These are phyloP conservation scores for Neopestalotiopsis sp. DNA, from an alignment of 2,329 filamentous ascomycete species.

Conservation along the genomic window DNA sequence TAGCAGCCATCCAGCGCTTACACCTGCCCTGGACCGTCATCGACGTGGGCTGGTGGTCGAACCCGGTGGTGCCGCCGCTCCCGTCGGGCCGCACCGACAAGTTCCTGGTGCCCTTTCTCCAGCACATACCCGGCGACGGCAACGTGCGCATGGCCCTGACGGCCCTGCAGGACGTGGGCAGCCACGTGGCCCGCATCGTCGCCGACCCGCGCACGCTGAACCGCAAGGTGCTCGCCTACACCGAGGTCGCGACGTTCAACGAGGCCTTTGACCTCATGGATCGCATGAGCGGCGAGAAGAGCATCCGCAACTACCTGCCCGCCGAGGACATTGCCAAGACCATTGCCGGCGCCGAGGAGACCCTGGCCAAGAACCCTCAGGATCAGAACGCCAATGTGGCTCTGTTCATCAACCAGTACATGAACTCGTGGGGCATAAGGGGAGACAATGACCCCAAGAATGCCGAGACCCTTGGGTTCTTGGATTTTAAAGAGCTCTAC, in stretches of 20 bases:
- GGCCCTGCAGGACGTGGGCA: conserved; percentile 53
- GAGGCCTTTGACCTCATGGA: conserved; percentile 49
- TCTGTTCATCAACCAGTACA: background rate
- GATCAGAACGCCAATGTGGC: conserved; percentile 5
- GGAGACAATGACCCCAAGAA: conserved; percentile 58
- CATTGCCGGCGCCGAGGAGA: background rate
- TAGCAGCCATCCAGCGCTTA: conserved; percentile 24
- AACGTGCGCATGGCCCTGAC: conserved; percentile 46
- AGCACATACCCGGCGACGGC: conserved; percentile 46
- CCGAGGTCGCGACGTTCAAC: conserved; percentile 48
- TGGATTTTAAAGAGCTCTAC: conserved; percentile 57
- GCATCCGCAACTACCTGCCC: conserved; percentile 18
- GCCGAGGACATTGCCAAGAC: conserved; percentile 13
- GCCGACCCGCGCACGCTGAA: conserved; percentile 55
- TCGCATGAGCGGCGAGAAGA: conserved; percentile 48
- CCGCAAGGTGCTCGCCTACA: conserved; percentile 51
- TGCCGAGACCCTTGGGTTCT: conserved; percentile 59
- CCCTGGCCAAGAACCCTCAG: conserved; percentile 16
- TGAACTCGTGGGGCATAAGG: conserved; percentile 28
- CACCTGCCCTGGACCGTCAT: conserved; percentile 28
- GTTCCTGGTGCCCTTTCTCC: background rate
- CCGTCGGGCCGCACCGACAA: conserved; percentile 14
- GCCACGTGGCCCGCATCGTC: conserved; percentile 52
- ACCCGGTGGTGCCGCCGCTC: conserved; percentile 15
- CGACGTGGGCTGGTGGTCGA: conserved; percentile 29